These are phyloP conservation scores for Claviceps pazoutovae DNA, from an alignment of 2,329 filamentous ascomycete species.

Conservation along the genomic window DNA sequence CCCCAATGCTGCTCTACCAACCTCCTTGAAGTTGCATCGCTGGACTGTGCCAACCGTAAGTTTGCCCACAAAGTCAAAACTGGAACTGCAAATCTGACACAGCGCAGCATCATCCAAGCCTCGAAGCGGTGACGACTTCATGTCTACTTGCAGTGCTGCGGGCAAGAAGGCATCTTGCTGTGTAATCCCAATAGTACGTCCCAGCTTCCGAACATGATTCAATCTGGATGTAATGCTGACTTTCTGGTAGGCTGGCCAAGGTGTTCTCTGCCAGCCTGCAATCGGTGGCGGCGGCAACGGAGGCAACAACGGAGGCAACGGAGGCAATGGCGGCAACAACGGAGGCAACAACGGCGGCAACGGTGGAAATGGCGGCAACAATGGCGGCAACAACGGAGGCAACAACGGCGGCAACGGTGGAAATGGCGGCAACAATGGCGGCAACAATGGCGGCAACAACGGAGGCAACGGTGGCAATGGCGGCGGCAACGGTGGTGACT, in stretches of 20 bases:
- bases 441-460: neutral
- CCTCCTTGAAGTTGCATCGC: conserved; percentile 30
- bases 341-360: neutral
- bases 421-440: neutral
- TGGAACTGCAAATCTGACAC: neutral
- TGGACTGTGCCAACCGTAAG: conserved; percentile 25
- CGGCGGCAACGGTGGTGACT: neutral
- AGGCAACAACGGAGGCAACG: neutral
- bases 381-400: neutral
- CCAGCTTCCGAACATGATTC: no score
- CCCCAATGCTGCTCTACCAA: conserved; percentile 34
- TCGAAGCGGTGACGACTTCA: conserved; percentile 2
- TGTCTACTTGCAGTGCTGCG: neutral
- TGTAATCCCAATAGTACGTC: conserved; percentile 5
- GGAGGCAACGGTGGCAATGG: neutral
- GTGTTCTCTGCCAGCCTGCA: neutral
- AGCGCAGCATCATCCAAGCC: neutral
- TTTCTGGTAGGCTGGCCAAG: neutral
- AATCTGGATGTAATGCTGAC: neutral
- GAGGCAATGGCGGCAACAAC: neutral
- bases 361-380: neutral
- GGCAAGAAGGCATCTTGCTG: conserved; percentile 7
- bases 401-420: neutral
- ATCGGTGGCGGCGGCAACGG: neutral
- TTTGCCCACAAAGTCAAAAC: neutral